Conservation (phyloP, 352 stramenopile genomes). For the Pythium brachiatum region DNA sequence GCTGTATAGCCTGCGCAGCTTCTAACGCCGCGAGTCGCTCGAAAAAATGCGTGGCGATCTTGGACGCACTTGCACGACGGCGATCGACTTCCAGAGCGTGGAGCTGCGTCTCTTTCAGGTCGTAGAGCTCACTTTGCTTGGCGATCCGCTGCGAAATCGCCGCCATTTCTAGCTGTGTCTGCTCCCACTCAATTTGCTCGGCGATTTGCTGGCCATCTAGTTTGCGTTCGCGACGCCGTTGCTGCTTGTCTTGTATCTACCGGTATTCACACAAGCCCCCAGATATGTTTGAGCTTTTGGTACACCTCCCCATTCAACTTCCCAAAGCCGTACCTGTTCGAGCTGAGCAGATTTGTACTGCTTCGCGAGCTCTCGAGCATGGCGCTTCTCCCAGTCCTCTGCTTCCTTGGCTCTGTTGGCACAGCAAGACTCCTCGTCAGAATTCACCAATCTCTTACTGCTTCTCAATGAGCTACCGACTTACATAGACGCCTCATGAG, state of each 20-base stretch:
- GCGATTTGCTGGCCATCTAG: constrained; percentile 27
- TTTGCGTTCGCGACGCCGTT: constrained; percentile 24
- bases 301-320: background rate
- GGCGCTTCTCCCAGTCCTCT: constrained; percentile 13
- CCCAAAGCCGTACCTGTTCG: constrained; percentile 23
- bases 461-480: background rate
- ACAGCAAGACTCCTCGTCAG: background rate
- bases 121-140: constrained; percentile 12
- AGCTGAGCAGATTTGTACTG: constrained; percentile 28
- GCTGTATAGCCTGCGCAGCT: constrained; percentile 32
- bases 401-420: constrained; percentile 1
- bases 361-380: background rate
- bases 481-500: constrained; percentile 8
- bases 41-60: constrained; percentile 43
- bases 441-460: background rate
- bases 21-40: constrained; percentile 38
- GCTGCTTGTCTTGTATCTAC: constrained; percentile 29
- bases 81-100: constrained; percentile 32
- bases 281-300: no score
- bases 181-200: constrained; percentile 42
- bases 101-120: constrained; percentile 25
- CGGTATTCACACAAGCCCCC: background rate
- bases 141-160: constrained; percentile 13
- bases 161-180: constrained; percentile 25
- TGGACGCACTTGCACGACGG: constrained; percentile 24